phyloP scores from a whole-genome alignment of 73 alveolate genomes.

The Paramecium bursaria region DNA sequence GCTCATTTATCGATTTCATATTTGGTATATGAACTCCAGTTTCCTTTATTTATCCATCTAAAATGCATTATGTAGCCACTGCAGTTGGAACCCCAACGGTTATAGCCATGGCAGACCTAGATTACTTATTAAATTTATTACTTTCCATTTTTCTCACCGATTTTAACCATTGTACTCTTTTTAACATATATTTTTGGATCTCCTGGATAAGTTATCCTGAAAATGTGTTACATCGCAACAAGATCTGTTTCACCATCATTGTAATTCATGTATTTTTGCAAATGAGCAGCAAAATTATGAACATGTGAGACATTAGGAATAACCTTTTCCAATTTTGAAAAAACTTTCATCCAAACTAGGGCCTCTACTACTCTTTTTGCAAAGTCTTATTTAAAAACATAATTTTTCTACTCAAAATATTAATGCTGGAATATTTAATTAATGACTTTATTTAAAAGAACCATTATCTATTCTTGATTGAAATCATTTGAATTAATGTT shows the following conservation, averaged over 20 bases:
- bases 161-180: constrained; percentile 71
- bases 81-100: constrained; percentile 91
- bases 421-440: constrained; percentile 17
- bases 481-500: not conserved
- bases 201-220: constrained; percentile 71
- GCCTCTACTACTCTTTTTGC: not conserved
- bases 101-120: constrained; percentile 79
- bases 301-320: constrained; percentile 28
- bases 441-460: not conserved
- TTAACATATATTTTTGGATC: constrained; percentile 65
- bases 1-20: constrained; percentile 72
- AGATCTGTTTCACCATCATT: constrained; percentile 81
- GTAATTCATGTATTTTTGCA: constrained; percentile 72
- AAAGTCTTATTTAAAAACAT: not conserved
- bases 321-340: not conserved
- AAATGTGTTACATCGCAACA: constrained; percentile 83
- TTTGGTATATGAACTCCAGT: constrained; percentile 81
- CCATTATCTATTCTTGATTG: not conserved
- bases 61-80: constrained; percentile 76
- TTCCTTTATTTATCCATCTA: constrained; percentile 71
- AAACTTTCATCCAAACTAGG: constrained; percentile 40
- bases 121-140: constrained; percentile 69
- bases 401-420: constrained; percentile 12
- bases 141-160: constrained; percentile 79
- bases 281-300: constrained; percentile 78